Base-by-base conservation (phyloP, 371 early-diverging fungal genomes). In the Apophysomyces elegans region DNA sequence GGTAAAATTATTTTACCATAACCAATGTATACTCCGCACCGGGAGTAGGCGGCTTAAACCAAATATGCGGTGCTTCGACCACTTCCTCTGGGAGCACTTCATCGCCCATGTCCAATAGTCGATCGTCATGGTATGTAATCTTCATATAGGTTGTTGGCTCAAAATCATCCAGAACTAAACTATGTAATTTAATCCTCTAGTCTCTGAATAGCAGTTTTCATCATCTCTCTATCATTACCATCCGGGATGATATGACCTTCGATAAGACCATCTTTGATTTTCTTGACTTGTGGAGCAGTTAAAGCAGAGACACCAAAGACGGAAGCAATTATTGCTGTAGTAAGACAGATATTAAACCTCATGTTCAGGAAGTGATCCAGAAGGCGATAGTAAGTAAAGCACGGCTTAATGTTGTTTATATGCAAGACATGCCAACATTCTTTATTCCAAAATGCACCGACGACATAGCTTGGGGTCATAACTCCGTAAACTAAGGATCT, bases 1-100 rank as follows among this genome's bases (percentile, higher is more conserved):
- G 7, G 44, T 8, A 56, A 12, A 38, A 45, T 36, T 7, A 58
- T 36, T 44, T 60, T 73, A 73, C 77, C 67, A 76, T 61, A 5
- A 62, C 60, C 12, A 76, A 13, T 4, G 78, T 77, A 44, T 77
- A 77, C 16, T 70, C 65, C 7, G 65, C 64, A 26, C 75, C 63
- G 5, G 43, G 35, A 5, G 56, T 59, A 0, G 73, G 72, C 0
- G 71, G 63, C 39, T 67, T 65, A 56, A 77, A 77, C 62, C 66
- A 62, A 21, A 77, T 41, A 38, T 62, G 63, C 1, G 78, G 78
- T 9, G 58, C 60, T 1, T 60, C 50, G 11, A 47, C 54, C 14
- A 63, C 64, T 39, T 68, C 64, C 35, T 67, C 66, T 8, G 71
- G 70, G 13, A n/a, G 45, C 37, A 77, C 11, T 12, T 61, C 57